Evolutionary conservation across 257 asterid genomes (phyloP), one percentile per base, ranked within the genome.

Genomic region (Echium plantagineum): DNA sequence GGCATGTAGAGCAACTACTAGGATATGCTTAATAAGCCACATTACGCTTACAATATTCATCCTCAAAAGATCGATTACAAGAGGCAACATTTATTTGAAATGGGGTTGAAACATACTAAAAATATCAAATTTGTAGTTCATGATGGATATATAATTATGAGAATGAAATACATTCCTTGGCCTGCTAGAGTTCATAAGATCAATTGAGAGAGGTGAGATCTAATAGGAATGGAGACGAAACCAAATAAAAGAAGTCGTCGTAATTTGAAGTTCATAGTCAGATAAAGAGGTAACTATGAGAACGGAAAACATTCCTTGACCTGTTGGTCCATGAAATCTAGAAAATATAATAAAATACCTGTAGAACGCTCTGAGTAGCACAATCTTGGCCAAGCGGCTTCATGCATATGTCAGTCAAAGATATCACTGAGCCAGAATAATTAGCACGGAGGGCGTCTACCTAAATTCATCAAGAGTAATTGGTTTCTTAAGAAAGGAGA

Each of bases 331-430:
- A 28, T 1, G 51, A 62, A 38, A 61, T 49, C 47, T 56, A 64
- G 32, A 56, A 56, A n/a, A 56, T n/a, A n/a, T n/a, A n/a, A 18
- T 56, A 21, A 5, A 21, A 28, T 71, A 89, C 99, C 97, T 93
- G 99, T 75, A 93, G 95, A 73, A 93, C 80, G 66, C 89, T 93
- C 80, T 93, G 99, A 57, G 99, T 89, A 56, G 96, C 99, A 74
- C 99, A 93, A 71, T 85, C 99, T 54, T 73, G 78, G 67, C 99
- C 97, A 18, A 93, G 97, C 55, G 99, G 99, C 84, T 93, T 93
- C 95, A 93, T 64, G 86, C 99, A 93, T 72, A 93, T 89, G 77
- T 93, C 99, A 19, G 87, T 72, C 69, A 93, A 78, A 70, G 96
- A 80, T 65, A 93, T 89, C 89, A 77, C 71, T 48, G 86, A 64